Percentiles rank a stretch among this genome's conserved stretches.
phyloP scores from a whole-genome alignment of 495 filamentous ascomycete genomes.

The Aspergillus asperescens region DNA sequence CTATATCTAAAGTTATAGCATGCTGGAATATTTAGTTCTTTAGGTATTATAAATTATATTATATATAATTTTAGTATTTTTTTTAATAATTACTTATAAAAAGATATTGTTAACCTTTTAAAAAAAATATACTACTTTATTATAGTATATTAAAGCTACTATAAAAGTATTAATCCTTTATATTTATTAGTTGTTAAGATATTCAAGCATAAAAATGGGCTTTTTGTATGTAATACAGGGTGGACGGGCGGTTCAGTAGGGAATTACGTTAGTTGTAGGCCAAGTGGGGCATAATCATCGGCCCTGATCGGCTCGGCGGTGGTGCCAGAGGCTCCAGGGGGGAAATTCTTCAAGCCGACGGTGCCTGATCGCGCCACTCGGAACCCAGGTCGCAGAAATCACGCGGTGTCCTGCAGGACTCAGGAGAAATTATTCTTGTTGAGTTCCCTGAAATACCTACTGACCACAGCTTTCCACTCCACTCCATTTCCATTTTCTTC shows the following conservation, averaged over 20 bases:
- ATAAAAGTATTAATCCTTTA: no score
- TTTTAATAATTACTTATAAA: no score
- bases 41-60: no score
- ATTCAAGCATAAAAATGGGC: no score
- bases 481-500: not conserved
- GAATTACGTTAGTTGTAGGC: not conserved
- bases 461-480: not conserved
- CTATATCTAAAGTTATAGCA: no score
- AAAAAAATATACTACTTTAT: no score
- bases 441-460: conserved; percentile 23
- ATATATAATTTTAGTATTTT: no score
- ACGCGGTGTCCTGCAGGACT: conserved; percentile 9
- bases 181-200: no score
- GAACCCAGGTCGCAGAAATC: conserved; percentile 26
- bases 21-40: no score
- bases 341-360: conserved; percentile 11
- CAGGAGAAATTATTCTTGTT: not conserved
- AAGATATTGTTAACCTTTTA: no score
- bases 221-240: no score
- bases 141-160: no score
- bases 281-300: conserved; percentile 19
- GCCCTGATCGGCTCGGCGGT: conserved; percentile 35
- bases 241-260: not conserved
- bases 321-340: conserved; percentile 25
- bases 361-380: conserved; percentile 38